phyloP scores from a whole-genome alignment of 1,284 basidiomycete genomes.

The Trametes versicolor region DNA sequence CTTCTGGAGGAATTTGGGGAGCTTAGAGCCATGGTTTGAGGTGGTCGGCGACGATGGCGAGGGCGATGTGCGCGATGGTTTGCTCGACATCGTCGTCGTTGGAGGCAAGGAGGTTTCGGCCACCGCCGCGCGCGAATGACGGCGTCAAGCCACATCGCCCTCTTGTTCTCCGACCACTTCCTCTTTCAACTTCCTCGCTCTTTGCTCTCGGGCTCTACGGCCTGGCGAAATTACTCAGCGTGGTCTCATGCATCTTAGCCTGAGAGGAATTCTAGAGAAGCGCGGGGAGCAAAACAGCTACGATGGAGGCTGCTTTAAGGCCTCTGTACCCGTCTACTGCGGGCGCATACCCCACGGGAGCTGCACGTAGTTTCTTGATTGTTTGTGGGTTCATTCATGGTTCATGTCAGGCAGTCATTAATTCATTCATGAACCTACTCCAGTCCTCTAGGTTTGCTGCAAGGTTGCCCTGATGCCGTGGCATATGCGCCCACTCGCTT shows the following conservation, averaged over 20 bases:
- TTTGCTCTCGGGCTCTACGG: not conserved
- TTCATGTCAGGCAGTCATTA: not conserved
- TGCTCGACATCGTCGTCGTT: conserved; percentile 44
- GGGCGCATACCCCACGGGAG: not conserved
- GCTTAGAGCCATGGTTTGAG: conserved; percentile 55
- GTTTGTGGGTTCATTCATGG: not conserved
- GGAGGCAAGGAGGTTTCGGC: conserved; percentile 18
- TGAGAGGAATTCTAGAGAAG: not conserved
- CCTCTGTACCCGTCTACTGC: conserved; percentile 3
- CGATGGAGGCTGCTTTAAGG: not conserved
- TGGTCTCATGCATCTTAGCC: not conserved
- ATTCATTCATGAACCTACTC: not conserved
- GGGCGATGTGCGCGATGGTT: conserved; percentile 42
- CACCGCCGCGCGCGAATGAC: conserved; percentile 11
- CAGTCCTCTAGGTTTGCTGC: not conserved
- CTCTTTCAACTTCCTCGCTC: not conserved
- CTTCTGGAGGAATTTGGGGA: conserved; percentile 75
- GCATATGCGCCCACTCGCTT: not conserved
- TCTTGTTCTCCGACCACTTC: not conserved
- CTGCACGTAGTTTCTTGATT: not conserved
- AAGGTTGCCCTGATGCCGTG: too few relatives aligned
- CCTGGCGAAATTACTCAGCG: not conserved
- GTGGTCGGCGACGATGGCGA: conserved; percentile 47
- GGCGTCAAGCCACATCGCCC: conserved; percentile 5
- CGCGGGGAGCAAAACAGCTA: not conserved